Evolutionary conservation across 495 filamentous ascomycete genomes (phyloP).

Genomic region (Parmelia sp.): DNA sequence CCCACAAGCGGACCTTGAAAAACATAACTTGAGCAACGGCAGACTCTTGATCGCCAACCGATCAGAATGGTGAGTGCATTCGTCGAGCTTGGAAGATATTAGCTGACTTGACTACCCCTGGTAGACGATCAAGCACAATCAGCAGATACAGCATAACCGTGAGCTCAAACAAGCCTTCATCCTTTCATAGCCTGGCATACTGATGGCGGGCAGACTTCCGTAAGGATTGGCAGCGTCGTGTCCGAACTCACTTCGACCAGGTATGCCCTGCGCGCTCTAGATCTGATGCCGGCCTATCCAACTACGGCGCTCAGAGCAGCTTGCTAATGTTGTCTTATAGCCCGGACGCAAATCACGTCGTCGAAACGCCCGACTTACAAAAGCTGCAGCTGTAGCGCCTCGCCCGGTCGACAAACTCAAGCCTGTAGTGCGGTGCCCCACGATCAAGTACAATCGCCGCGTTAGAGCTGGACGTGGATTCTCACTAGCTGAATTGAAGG

Average conservation of each 20-base stretch:
- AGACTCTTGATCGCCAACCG: conserved; percentile 57
- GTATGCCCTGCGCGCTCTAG: conserved; percentile 52
- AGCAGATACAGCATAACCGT: conserved; percentile 98
- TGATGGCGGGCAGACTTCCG: conserved; percentile 71
- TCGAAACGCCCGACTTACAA: conserved; percentile 79
- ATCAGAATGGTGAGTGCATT: conserved; percentile 50
- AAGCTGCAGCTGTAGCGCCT: conserved; percentile 90
- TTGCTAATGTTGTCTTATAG: conserved; percentile 42
- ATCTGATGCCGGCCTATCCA: not conserved
- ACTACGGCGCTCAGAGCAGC: conserved; percentile 23
- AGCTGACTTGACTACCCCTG: not conserved
- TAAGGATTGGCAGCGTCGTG: conserved; percentile 99
- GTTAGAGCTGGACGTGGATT: conserved; percentile 95
- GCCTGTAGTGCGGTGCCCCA: conserved; percentile 90
- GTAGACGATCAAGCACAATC: conserved; percentile 99
- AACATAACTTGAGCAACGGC: conserved; percentile 28
- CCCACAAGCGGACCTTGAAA: conserved; percentile 10
- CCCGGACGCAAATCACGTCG: conserved; percentile 89
- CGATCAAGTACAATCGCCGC: conserved; percentile 97
- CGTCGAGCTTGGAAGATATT: not conserved
- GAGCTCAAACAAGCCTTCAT: conserved; percentile 37
- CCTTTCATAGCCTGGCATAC: conserved; percentile 22
- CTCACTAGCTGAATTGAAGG: conserved; percentile 95
- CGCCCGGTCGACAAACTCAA: conserved; percentile 95
- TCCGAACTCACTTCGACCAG: conserved; percentile 98